phyloP scores from a whole-genome alignment of 805 yeast genomes.

The Candida manassasensis region DNA sequence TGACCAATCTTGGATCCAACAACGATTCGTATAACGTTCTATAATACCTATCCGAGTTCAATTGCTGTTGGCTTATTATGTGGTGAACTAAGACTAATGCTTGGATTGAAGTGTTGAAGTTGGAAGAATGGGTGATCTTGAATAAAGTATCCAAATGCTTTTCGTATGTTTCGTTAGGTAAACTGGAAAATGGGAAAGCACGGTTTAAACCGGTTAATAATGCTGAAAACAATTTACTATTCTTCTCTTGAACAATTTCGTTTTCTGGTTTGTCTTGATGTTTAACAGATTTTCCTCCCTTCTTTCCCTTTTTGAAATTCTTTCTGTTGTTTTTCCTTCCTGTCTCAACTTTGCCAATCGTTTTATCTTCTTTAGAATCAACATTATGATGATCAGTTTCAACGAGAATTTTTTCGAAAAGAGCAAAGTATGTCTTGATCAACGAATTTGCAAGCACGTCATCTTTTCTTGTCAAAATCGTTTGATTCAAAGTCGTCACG shows the following conservation, averaged over 20 bases:
- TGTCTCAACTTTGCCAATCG: conserved; percentile 50
- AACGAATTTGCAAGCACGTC: conserved; percentile 76
- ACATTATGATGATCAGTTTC: conserved; percentile 52
- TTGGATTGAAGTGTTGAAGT: conserved; percentile 91
- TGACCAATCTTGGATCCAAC: conserved; percentile 74
- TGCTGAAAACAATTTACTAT: conserved; percentile 81
- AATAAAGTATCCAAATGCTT: conserved; percentile 80
- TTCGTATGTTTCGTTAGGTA: conserved; percentile 65
- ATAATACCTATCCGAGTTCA: conserved; percentile 67
- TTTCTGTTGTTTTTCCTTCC: conserved; percentile 57
- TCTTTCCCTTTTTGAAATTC: conserved; percentile 74
- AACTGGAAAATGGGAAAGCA: conserved; percentile 85
- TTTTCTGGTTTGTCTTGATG: conserved; percentile 52
- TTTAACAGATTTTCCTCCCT: conserved; percentile 81
- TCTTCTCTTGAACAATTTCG: conserved; percentile 72
- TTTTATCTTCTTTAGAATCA: conserved; percentile 30
- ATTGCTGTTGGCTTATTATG: conserved; percentile 57
- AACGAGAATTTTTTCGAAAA: conserved; percentile 78
- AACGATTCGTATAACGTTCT: conserved; percentile 86
- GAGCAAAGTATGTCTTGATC: conserved; percentile 76
- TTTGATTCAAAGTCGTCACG: conserved; percentile 84
- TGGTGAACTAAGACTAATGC: conserved; percentile 84
- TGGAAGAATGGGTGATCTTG: conserved; percentile 88
- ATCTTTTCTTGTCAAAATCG: conserved; percentile 77
- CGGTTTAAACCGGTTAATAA: conserved; percentile 92